Percentiles rank a stretch among this genome's conserved stretches.
phyloP scores from a whole-genome alignment of 306 rosid genomes.

The Fragaria nilgerrensis region DNA sequence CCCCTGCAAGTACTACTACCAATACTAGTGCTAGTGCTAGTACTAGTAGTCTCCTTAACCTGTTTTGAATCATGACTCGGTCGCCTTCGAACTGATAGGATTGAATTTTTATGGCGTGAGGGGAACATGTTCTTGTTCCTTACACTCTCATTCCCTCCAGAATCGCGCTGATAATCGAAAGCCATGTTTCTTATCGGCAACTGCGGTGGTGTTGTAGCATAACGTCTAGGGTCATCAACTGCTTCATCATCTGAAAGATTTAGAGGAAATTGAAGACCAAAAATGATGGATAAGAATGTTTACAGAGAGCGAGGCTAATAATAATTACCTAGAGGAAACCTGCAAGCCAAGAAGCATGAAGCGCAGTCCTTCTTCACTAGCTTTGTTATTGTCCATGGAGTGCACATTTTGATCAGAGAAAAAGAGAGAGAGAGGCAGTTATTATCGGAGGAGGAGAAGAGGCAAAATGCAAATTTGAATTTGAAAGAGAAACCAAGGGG shows the following conservation, averaged over 20 bases:
- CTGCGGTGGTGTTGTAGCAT: constrained; percentile 25
- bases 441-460: not conserved
- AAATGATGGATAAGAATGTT: not conserved
- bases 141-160: not conserved
- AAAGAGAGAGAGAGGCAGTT: constrained; percentile 8
- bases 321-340: constrained; percentile 41
- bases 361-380: constrained; percentile 38
- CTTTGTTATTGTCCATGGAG: constrained; percentile 42
- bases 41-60: constrained; percentile 14
- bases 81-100: constrained; percentile 6
- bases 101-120: constrained; percentile 21
- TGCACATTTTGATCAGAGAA: constrained; percentile 31
- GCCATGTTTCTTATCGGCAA: constrained; percentile 28
- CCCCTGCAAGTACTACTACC: not conserved
- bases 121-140: constrained; percentile 7
- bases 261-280: constrained; percentile 1
- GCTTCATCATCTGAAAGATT: constrained; percentile 28
- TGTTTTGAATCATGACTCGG: constrained; percentile 21
- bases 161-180: constrained; percentile 4
- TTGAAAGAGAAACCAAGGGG: constrained; percentile 1
- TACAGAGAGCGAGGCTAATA: not conserved
- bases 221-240: constrained; percentile 18
- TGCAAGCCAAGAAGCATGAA: constrained; percentile 46
- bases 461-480: constrained; percentile 5
- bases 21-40: not conserved